Conservation (phyloP, 345 rosid genomes). For the Eucalyptus victrix region DNA sequence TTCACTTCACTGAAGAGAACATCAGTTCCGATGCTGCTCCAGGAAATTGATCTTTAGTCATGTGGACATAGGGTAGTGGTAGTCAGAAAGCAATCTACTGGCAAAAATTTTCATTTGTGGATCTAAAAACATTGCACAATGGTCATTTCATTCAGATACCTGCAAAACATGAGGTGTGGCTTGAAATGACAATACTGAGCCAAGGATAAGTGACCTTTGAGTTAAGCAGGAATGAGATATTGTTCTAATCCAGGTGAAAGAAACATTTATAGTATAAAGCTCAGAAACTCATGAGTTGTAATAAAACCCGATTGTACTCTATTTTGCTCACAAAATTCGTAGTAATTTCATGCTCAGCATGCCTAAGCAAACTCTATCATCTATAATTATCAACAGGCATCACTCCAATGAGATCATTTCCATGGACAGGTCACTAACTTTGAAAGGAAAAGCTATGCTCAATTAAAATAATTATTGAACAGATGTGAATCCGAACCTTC, state of each 20-base stretch:
- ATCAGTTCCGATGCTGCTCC: background rate
- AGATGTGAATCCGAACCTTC: conserved; percentile 37
- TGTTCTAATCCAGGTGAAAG: background rate
- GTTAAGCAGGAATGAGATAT: background rate
- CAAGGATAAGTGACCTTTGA: background rate
- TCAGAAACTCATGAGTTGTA: background rate
- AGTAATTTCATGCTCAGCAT: background rate
- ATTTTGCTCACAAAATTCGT: background rate
- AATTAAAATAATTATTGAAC: background rate
- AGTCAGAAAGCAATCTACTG: background rate
- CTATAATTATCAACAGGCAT: background rate
- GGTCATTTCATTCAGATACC: background rate
- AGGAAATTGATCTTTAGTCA: background rate
- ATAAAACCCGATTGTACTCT: background rate
- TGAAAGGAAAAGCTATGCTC: background rate
- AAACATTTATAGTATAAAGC: background rate
- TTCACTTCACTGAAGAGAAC: background rate
- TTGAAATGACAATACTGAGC: background rate
- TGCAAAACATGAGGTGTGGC: background rate
- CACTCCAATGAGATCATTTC: background rate
- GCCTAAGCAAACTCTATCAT: background rate
- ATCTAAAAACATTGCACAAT: background rate
- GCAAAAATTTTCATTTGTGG: background rate
- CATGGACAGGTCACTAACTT: background rate
- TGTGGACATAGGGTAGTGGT: background rate